phyloP scores from a whole-genome alignment of 169 alveolate genomes.

The Eimeria brunetti region DNA sequence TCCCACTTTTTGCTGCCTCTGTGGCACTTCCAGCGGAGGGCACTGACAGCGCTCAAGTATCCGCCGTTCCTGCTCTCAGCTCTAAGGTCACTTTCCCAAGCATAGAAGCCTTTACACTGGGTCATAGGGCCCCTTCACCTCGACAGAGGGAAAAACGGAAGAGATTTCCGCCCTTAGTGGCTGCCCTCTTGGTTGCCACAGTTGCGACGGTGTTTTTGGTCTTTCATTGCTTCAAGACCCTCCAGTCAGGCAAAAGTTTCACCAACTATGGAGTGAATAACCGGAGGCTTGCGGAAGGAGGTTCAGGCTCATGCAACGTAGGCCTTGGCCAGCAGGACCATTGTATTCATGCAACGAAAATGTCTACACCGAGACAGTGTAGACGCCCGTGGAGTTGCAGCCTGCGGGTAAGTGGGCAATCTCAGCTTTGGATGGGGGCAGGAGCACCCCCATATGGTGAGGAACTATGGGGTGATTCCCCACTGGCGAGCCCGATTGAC shows the following conservation, averaged over 20 bases:
- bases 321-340: background rate
- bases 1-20: background rate
- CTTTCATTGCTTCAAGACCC: background rate
- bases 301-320: background rate
- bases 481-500: too few species aligned
- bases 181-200: background rate
- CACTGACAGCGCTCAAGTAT: background rate
- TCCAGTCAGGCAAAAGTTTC: background rate
- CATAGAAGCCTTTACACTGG: background rate
- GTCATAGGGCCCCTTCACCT: background rate
- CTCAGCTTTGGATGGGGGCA: too few species aligned
- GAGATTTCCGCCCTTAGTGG: background rate
- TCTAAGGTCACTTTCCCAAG: background rate
- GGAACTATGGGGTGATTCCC: too few species aligned
- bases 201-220: background rate
- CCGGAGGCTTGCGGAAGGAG: background rate
- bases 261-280: background rate
- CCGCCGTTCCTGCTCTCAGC: background rate
- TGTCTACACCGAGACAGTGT: background rate
- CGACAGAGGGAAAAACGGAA: background rate
- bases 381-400: background rate
- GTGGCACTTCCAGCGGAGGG: background rate
- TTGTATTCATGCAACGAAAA: background rate
- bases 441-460: too few species aligned
- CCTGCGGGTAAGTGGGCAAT: background rate